phyloP scores from a whole-genome alignment of 371 early-diverging fungal genomes.

The Gilbertella persicaria region DNA sequence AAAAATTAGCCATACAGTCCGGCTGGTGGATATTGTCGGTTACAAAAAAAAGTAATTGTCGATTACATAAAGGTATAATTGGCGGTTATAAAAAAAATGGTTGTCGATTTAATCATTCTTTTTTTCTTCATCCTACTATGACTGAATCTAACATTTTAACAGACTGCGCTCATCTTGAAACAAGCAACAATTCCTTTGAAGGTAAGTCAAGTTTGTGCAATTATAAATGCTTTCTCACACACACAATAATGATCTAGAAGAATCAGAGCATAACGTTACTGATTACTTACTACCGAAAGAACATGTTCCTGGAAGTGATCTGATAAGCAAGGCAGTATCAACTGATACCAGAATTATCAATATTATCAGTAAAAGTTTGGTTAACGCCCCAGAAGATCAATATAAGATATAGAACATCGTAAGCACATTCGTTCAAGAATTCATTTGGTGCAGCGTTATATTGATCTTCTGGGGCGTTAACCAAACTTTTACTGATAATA shows the following conservation, averaged over 20 bases:
- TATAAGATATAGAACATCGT: conserved; percentile 13
- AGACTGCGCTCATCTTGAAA: conserved; percentile 7
- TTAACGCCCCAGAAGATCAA: conserved; percentile 7
- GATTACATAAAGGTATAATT: background rate
- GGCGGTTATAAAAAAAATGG: too few relatives aligned
- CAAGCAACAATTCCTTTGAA: conserved; percentile 9
- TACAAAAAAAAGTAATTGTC: too few relatives aligned
- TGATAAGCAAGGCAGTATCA: conserved; percentile 7
- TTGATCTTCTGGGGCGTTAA: conserved; percentile 7
- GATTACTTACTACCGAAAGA: conserved; percentile 9
- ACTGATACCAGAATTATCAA: conserved; percentile 6
- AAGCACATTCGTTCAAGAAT: conserved; percentile 9
- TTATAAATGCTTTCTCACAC: conserved; percentile 2
- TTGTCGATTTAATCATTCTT: conserved; percentile 1
- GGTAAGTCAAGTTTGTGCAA: conserved; percentile 4
- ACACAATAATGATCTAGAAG: background rate
- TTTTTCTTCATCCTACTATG: conserved; percentile 5
- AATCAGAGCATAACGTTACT: conserved; percentile 6
- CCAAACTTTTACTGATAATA: conserved; percentile 5
- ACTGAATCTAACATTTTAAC: conserved; percentile 7
- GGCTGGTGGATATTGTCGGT: too few relatives aligned
- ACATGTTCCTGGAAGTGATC: conserved; percentile 8
- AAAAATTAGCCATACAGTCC: too few relatives aligned
- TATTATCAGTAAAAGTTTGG: conserved; percentile 5
- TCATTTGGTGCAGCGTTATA: conserved; percentile 3